Base-by-base conservation (phyloP, 139 green algal genomes). In the Tetradesmus lagerheimii region DNA sequence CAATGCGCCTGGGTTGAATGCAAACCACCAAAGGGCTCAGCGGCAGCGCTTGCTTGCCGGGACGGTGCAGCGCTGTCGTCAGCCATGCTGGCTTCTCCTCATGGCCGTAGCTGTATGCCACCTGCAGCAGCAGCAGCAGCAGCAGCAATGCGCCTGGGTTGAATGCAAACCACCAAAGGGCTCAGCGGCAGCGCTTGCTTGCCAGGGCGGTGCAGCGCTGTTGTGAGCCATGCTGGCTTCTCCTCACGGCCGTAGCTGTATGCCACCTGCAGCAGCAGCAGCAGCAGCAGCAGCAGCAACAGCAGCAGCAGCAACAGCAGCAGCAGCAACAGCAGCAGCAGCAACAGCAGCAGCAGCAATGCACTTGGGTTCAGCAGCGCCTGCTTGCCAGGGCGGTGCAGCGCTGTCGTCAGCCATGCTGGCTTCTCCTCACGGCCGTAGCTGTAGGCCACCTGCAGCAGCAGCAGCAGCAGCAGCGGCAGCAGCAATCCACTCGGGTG, bases 61-160 rank as follows among this genome's bases (percentile, higher is more conserved):
- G n/a, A n/a, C n/a, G n/a, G n/a, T n/a, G 5, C 16, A 27, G 12
- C 14, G 45, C 45, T 18, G 45, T 18, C 14, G 14, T 57, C 71
- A 90, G 71, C 85, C 85, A 90, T 9, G 41, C 71, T 4, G 85
- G 85, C 71, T 50, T 83, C 25, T 34, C 62, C 29, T 77, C 45
- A 27, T 34, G 86, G 6, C 45, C 34, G 35, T 84, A 74, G 6
- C 45, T 84, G 75, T 11, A 14, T 34, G 71, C 45, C 11, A 57
- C 45, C 45, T 74, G n/a, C n/a, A n/a, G n/a, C n/a, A n/a, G n/a
- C n/a, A n/a, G n/a, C n/a, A n/a, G n/a, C n/a, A n/a, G n/a, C n/a
- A n/a, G n/a, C n/a, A n/a, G n/a, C n/a, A n/a, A n/a, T n/a, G n/a
- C n/a, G n/a, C 45, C 45, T 9, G 11, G 14, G 45, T 12, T 57